These are phyloP conservation scores for Nemania sp. DNA, from an alignment of 2,329 filamentous ascomycete genomes.

Conservation along the genomic window DNA sequence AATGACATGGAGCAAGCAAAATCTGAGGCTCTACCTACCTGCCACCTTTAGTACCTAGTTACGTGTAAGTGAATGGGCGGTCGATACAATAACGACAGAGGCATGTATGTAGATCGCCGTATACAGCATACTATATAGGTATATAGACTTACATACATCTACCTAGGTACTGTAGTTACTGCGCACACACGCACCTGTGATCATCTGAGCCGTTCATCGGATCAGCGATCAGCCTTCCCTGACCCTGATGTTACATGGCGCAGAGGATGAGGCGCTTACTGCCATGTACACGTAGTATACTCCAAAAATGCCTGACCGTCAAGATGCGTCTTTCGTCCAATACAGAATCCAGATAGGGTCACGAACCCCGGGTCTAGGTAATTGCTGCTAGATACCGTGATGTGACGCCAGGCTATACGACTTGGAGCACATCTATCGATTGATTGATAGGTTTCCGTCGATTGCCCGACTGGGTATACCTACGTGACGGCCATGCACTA, in stretches of 20 bases:
- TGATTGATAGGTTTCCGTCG: slow-evolving; percentile 2
- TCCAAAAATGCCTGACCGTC: slow-evolving; percentile 6
- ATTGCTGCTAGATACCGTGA: neutral
- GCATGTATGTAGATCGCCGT: too few species aligned
- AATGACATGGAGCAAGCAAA: too few species aligned
- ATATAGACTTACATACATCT: neutral
- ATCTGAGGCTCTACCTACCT: too few species aligned
- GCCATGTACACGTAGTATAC: neutral
- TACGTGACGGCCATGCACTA: neutral
- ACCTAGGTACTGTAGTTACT: neutral
- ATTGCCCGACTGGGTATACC: slow-evolving; percentile 1
- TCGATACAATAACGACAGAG: too few species aligned
- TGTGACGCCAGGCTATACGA: neutral
- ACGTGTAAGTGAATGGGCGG: too few species aligned
- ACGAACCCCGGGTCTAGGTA: neutral
- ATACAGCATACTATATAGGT: too few species aligned
- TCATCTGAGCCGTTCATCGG: slow-evolving; percentile 18
- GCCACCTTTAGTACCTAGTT: too few species aligned
- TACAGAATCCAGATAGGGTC: neutral
- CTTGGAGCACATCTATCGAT: slow-evolving; percentile 17
- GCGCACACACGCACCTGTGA: neutral
- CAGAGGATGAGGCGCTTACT: slow-evolving; percentile 23
- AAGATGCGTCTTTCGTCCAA: slow-evolving; percentile 13
- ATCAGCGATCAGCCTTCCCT: slow-evolving; percentile 32
- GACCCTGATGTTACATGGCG: slow-evolving; percentile 31